These are phyloP conservation scores for Catunica adiposa DNA, from an alignment of 2,329 filamentous ascomycete species.

Conservation along the genomic window DNA sequence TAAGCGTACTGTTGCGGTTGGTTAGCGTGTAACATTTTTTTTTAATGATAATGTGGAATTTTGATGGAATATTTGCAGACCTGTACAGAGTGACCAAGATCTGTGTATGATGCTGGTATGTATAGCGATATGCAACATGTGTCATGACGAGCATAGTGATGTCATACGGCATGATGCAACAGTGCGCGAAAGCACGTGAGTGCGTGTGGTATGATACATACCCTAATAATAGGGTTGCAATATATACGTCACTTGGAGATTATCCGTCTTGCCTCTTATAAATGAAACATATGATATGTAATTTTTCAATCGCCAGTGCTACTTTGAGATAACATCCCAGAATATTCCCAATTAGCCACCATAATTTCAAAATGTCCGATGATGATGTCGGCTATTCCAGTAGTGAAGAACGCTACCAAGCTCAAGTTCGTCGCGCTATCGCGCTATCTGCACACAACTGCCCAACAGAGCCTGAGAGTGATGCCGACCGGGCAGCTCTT, in stretches of 20 bases:
- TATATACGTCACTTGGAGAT: not conserved
- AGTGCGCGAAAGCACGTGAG: conserved; percentile 4
- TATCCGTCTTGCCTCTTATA: not conserved
- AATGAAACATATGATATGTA: not conserved
- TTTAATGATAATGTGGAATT: conserved; percentile 7
- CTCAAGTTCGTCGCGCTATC: conserved; percentile 44
- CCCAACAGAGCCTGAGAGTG: conserved; percentile 5
- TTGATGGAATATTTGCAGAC: not conserved
- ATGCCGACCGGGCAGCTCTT: conserved; percentile 8
- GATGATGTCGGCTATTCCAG: conserved; percentile 13
- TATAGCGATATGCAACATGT: not conserved
- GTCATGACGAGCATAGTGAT: not conserved
- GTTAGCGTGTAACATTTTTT: not conserved
- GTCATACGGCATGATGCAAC: not conserved
- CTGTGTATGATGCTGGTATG: not conserved
- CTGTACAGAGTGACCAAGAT: not conserved
- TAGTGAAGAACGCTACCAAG: conserved; percentile 34
- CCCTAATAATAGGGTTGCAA: not conserved
- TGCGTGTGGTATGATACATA: not conserved
- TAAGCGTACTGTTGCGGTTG: not conserved
- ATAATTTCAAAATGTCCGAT: conserved; percentile 4
- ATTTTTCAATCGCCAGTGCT: not conserved
- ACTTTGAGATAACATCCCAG: not conserved
- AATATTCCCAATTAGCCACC: not conserved
- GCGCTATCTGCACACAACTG: conserved; percentile 34